These are phyloP conservation scores for Brassica incana DNA, from an alignment of 345 rosid species.

Conservation along the genomic window DNA sequence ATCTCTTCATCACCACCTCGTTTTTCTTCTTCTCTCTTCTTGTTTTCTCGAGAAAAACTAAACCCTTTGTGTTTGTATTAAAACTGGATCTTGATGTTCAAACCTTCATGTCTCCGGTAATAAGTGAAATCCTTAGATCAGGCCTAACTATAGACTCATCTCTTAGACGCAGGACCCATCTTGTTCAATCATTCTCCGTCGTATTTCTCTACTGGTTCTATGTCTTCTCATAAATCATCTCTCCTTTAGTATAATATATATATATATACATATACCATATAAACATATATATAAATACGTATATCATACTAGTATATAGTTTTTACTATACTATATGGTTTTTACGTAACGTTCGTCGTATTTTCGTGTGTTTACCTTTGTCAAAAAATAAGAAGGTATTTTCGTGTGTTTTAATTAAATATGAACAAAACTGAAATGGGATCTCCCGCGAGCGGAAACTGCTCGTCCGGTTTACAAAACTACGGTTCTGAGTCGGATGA, in stretches of 20 bases:
- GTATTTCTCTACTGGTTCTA: constrained; percentile 97
- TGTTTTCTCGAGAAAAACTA: not conserved
- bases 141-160: constrained; percentile 56
- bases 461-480: constrained; percentile 42
- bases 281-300: not conserved
- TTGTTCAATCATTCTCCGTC: constrained; percentile 98
- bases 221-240: constrained; percentile 64
- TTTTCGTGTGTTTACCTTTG: not conserved
- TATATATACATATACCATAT: not conserved
- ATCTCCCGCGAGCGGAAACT: constrained; percentile 45
- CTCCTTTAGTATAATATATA: constrained; percentile 26
- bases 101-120: constrained; percentile 46
- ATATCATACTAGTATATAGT: not conserved
- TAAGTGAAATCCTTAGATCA: constrained; percentile 43
- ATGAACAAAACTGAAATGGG: constrained; percentile 55
- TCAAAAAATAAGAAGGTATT: too few species aligned
- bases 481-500: constrained; percentile 69
- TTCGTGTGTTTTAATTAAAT: not conserved
- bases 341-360: not conserved
- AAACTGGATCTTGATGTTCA: constrained; percentile 41
- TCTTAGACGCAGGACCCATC: constrained; percentile 86
- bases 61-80: not conserved
- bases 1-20: constrained; percentile 9
- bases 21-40: not conserved
- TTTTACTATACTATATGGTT: not conserved